Base-by-base conservation (phyloP, 345 rosid genomes). In the Lagerstroemia speciosa region DNA sequence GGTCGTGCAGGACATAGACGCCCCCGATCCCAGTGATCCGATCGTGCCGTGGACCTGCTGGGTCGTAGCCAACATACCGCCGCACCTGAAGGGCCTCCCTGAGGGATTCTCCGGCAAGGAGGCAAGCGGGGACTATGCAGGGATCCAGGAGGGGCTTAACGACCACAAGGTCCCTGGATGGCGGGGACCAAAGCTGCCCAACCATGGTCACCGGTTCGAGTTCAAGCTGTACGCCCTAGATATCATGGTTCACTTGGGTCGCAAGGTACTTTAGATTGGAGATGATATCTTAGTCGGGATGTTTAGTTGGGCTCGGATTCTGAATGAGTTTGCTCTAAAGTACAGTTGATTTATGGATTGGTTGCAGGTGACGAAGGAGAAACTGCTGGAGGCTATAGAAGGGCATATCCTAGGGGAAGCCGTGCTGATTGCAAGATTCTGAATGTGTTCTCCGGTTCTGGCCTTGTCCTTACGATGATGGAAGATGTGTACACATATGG, bases 1-100 rank as follows among this genome's bases (percentile, higher is more conserved):
- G 61, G 88, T 90, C 79, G 96, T 90, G 78, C 89, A 84, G 67
- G 98, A 90, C 80, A 79, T 90, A 1, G 96, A 84, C 67, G 93
- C 89, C 1, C 86, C 92, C 2, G 91, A 92, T 72, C 98, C 93
- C 0, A 72, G 73, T 30, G 78, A 76, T 5, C 83, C 82, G 3
- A 74, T 85, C 22, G 90, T 90, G 72, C 97, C 95, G 0, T 93
- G 96, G 95, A 84, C 90, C 1, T 58, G 75, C 15, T 92, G 97
- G 98, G 93, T 90, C 6, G 91, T 85, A 24, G 78, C 77, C 1
- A 87, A 90, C 64, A 88, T 92, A 32, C 91, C 95, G 0, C 84
- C 91, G 1, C 69, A 67, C 6, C 5, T 88, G 71, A 88, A 90
- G 72, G 83, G 95, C n/a, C 38, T 92, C 0, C 89, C 93, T 0